These are phyloP conservation scores for Kuraishia floccosa DNA, from an alignment of 805 yeast species.

Conservation along the genomic window DNA sequence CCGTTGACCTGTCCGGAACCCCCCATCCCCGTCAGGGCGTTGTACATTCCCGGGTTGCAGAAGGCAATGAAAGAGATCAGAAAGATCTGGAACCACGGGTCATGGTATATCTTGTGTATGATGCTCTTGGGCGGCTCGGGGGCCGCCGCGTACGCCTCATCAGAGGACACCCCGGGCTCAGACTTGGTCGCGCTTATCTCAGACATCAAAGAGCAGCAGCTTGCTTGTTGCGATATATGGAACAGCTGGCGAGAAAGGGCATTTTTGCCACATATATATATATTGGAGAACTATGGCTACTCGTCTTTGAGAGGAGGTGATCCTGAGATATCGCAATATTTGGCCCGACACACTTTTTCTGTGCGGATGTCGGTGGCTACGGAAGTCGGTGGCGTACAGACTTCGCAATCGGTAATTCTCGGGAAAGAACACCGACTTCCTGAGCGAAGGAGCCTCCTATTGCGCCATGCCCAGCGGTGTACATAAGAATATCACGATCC, in stretches of 20 bases:
- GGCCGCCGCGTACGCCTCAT: constrained; percentile 9
- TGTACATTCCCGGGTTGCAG: constrained; percentile 21
- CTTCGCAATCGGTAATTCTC: not conserved
- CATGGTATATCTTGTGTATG: constrained; percentile 4
- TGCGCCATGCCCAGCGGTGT: not conserved
- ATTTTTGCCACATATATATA: not conserved
- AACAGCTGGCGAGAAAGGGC: not conserved
- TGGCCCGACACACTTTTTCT: too few relatives aligned
- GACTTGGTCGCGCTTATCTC: too few relatives aligned
- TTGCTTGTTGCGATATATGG: not conserved
- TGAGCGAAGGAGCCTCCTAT: not conserved
- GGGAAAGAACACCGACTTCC: too few relatives aligned
- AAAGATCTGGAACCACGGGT: constrained; percentile 11
- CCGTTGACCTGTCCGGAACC: constrained; percentile 25
- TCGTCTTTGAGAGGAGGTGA: too few relatives aligned
- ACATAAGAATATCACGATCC: not conserved
- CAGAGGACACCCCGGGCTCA: not conserved
- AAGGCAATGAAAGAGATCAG: constrained; percentile 16
- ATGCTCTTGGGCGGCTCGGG: constrained; percentile 20
- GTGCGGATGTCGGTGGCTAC: too few relatives aligned
- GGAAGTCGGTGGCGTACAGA: not conserved
- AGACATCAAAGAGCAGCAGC: not conserved
- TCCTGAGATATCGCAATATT: too few relatives aligned
- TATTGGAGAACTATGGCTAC: not conserved
- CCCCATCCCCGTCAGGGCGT: constrained; percentile 29